Evolutionary conservation across 345 rosid genomes (phyloP).

Genomic region (Cardamine chenopodiifolia): DNA sequence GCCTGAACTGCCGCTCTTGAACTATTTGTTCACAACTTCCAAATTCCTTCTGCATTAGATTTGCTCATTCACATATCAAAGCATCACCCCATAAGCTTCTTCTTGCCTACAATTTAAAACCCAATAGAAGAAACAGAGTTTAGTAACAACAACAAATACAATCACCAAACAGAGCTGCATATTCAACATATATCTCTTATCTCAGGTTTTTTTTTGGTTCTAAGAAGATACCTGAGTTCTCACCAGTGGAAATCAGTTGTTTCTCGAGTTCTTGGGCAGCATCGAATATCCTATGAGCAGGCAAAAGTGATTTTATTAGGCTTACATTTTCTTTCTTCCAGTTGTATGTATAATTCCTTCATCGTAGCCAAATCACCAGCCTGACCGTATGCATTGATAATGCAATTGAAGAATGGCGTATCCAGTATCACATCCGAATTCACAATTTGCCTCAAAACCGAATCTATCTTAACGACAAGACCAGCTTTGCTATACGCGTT

Average conservation of each 20-base stretch:
- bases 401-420: constrained; percentile 77
- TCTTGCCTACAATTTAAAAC: constrained; percentile 27
- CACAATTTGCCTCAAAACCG: constrained; percentile 71
- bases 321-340: constrained; percentile 70
- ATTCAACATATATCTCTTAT: background rate
- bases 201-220: no score
- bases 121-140: constrained; percentile 22
- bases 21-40: background rate
- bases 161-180: background rate
- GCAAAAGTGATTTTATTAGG: constrained; percentile 70
- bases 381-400: constrained; percentile 73
- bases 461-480: constrained; percentile 60
- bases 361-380: constrained; percentile 72
- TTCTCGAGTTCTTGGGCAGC: constrained; percentile 60
- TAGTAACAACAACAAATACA: constrained; percentile 10
- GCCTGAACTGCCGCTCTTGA: no score
- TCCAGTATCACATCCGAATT: constrained; percentile 77
- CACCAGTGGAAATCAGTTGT: constrained; percentile 45
- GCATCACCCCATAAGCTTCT: constrained; percentile 30
- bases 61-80: constrained; percentile 7
- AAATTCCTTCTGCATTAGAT: constrained; percentile 13
- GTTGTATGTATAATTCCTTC: constrained; percentile 58
- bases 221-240: constrained; percentile 43
- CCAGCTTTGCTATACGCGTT: constrained; percentile 69
- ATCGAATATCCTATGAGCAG: constrained; percentile 64